Base-by-base conservation (phyloP, 805 yeast species). In the Groenewaldozyma salmanticensis region DNA sequence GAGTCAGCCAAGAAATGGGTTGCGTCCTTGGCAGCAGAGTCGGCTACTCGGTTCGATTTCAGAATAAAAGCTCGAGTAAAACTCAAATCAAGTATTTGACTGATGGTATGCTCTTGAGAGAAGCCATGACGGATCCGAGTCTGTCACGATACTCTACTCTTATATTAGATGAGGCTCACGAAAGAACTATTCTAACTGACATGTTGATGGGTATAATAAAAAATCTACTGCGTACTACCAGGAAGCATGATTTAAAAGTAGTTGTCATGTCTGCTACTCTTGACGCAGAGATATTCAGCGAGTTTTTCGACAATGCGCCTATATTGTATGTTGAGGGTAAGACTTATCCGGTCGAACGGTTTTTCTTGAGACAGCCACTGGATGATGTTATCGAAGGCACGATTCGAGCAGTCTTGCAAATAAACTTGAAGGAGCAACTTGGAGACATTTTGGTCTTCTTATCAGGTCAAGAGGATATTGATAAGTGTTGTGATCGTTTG, bases 381-480 rank as follows among this genome's bases (percentile, higher is more conserved):
- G 94, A 86, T 33, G 97, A 88, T 60, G 68, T 87, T 9, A 88
- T 88, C 1, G 96, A 87, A 53, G 72, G 84, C 2, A 68, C 80
- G 54, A 75, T 84, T 9, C 74, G 81, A 49, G 66, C 88, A 1
- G 77, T 85, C 9, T 72, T 83, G 2, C 95, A 87, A 56, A 67
- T 88, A 11, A 88, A 92, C 55, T 68, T 71, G 50, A 67, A 81
- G 5, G 96, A 92, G 57, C 20, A 18, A 3, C 72, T 73, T 24
- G 98, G 99, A 35, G 98, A 92, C 58, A 74, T 92, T n/a, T 62
- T 92, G 21, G 90, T 90, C 41, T 92, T 92, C 56, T 64, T 92
- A 41, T 88, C 97, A 0, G 98, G 98, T 47, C 98, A 92, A 60
- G 98, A 92, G 56, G 98, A 92, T 55, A 92, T 92, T 58, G 98